Base-by-base conservation (phyloP, 1,284 basidiomycete species). In the Tetrapyrgos nigripes region DNA sequence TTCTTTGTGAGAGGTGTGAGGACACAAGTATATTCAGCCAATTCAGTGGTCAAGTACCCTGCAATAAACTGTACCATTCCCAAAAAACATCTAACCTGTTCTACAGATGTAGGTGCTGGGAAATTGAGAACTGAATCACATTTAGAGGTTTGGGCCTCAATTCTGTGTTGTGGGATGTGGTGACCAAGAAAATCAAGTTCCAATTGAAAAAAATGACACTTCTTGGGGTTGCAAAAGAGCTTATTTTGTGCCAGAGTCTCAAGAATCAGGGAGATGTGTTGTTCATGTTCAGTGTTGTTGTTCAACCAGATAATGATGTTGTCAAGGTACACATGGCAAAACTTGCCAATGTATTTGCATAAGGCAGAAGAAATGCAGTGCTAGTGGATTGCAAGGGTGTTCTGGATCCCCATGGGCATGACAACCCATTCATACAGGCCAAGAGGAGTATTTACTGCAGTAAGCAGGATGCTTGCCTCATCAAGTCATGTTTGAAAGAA, bases 241-340 rank as follows among this genome's bases (percentile, higher is more conserved):
- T 62, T 60, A n/a, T 65, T 66, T 0, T 21, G 29, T 0, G 59
- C 33, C 0, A 76, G 63, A 0, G 70, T 68, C 0, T 67, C n/a
- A 0, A 77, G 62, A 10, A 77, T 69, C 3, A 52, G 40, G 0
- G n/a, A 11, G 2, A 76, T 63, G 59, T 78, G 68, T 2, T 53
- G 0, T 3, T 53, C 21, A 56, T 82, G 78, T 57, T 80, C 71
- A 27, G 70, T 67, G 0, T 70, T 14, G 0, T 58, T 58, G 0
- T 70, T 4, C 1, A 72, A 77, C 69, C 71, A 80, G 49, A 78
- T 74, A 50, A 77, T 67, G 47, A 79, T 76, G 57, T 78, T 69
- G 57, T 79, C 52, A 1, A 59, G 17, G 28, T n/a, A n/a, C n/a
- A n/a, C n/a, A n/a, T n/a, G n/a, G n/a, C n/a, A n/a, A n/a, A n/a